Percentiles rank a stretch among this genome's conserved stretches.
Evolutionary conservation across 345 rosid genomes (phyloP).

Genomic region (Hypericum androsaemum): DNA sequence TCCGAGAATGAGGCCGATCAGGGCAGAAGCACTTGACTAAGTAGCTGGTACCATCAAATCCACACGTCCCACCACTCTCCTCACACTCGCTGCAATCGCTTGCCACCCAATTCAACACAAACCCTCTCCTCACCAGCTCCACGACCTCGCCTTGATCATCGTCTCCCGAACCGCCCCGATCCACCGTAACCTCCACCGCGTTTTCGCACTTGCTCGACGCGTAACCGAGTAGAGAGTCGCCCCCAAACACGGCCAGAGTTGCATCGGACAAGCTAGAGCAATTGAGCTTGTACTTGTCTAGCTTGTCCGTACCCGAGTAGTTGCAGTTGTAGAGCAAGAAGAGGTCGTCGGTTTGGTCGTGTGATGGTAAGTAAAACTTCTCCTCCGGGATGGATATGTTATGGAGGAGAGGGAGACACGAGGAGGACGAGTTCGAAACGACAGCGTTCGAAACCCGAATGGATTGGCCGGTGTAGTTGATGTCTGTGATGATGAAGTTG

Average conservation of each 20-base stretch:
- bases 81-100: conserved; percentile 32
- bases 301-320: neutral
- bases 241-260: conserved; percentile 14
- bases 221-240: conserved; percentile 14
- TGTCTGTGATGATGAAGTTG: conserved; percentile 19
- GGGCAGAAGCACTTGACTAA: conserved; percentile 45
- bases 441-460: conserved; percentile 29
- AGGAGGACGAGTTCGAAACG: neutral
- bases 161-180: neutral
- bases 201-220: conserved; percentile 18
- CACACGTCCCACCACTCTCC: conserved; percentile 40
- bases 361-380: neutral
- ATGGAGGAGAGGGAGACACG: conserved; percentile 11
- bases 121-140: conserved; percentile 21
- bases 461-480: conserved; percentile 25
- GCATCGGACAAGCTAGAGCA: conserved; percentile 2
- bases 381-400: conserved; percentile 20
- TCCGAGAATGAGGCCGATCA: conserved; percentile 33
- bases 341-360: neutral
- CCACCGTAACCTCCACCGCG: conserved; percentile 21
- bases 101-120: conserved; percentile 35
- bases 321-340: conserved; percentile 26
- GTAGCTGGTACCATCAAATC: conserved; percentile 11
- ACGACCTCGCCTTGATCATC: neutral
- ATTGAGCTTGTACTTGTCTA: conserved; percentile 10